These are phyloP conservation scores for Clitoria ternatea DNA, from an alignment of 306 rosid genomes.

Conservation along the genomic window DNA sequence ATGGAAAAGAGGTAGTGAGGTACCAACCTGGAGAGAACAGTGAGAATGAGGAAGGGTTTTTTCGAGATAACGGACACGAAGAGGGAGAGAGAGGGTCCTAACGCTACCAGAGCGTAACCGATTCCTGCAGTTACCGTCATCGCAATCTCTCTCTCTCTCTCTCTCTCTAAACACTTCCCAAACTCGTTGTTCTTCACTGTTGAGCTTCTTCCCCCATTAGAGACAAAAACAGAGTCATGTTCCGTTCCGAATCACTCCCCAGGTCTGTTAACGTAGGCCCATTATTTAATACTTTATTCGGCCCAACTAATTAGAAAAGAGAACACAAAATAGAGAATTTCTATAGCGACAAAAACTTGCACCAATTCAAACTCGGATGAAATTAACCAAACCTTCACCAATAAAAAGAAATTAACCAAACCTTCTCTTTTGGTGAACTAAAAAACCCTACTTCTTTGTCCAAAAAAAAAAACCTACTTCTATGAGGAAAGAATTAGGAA, in stretches of 20 bases:
- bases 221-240: not conserved
- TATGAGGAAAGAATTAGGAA: no score
- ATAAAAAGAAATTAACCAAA: no score
- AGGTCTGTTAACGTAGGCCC: not conserved
- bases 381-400: no score
- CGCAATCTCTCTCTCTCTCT: not conserved
- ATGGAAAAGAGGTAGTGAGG: not conserved
- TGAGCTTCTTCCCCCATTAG: not conserved
- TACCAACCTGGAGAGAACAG: constrained; percentile 74
- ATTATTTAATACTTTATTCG: not conserved
- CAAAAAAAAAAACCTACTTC: no score
- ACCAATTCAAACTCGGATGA: not conserved
- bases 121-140: constrained; percentile 88
- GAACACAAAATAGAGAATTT: no score
- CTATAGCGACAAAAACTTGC: not conserved
- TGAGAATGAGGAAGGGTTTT: constrained; percentile 88
- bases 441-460: no score
- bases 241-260: not conserved
- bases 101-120: constrained; percentile 75
- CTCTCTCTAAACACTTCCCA: not conserved
- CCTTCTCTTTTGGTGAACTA: no score
- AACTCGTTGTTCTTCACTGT: constrained; percentile 2
- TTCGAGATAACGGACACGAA: constrained; percentile 77
- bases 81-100: constrained; percentile 87
- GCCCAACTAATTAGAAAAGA: not conserved